Conservation (phyloP, 371 early-diverging fungal species). For the Mucor indicus region DNA sequence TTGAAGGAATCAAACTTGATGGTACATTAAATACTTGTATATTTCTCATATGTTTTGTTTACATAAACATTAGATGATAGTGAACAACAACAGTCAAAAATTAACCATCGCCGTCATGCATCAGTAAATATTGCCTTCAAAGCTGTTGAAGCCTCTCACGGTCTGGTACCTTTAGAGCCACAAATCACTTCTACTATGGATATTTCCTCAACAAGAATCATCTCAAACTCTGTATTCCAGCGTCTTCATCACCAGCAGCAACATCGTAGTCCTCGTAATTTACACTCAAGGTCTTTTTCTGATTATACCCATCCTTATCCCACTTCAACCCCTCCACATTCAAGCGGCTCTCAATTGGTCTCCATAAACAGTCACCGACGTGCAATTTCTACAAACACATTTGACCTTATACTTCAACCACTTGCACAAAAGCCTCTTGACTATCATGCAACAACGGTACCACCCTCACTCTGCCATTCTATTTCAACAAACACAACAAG, state of each 20-base stretch:
- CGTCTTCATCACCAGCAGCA: slow-evolving; percentile 4
- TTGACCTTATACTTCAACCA: slow-evolving; percentile 35
- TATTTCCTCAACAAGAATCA: neutral
- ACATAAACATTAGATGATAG: neutral
- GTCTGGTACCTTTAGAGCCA: neutral
- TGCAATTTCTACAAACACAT: slow-evolving; percentile 40
- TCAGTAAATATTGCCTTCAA: slow-evolving; percentile 21
- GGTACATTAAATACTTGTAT: neutral
- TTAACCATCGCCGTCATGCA: slow-evolving; percentile 25
- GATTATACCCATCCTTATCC: slow-evolving; percentile 48
- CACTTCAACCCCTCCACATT: slow-evolving; percentile 13
- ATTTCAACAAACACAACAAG: slow-evolving; percentile 29
- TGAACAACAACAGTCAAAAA: neutral
- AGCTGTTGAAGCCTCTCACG: no score
- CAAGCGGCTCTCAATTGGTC: slow-evolving; percentile 10
- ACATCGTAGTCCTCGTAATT: slow-evolving; percentile 28
- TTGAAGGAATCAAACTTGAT: slow-evolving; percentile 15
- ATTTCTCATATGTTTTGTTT: neutral
- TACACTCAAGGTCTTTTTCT: slow-evolving; percentile 48
- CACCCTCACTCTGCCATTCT: slow-evolving; percentile 7
- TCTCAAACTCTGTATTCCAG: slow-evolving; percentile 10
- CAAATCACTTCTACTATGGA: neutral
- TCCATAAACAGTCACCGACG: slow-evolving; percentile 37
- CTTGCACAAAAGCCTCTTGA: slow-evolving; percentile 15
- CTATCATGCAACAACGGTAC: neutral